These are phyloP conservation scores for Tulasnella sp. DNA, from an alignment of 768 basidiomycete genomes.

Conservation along the genomic window DNA sequence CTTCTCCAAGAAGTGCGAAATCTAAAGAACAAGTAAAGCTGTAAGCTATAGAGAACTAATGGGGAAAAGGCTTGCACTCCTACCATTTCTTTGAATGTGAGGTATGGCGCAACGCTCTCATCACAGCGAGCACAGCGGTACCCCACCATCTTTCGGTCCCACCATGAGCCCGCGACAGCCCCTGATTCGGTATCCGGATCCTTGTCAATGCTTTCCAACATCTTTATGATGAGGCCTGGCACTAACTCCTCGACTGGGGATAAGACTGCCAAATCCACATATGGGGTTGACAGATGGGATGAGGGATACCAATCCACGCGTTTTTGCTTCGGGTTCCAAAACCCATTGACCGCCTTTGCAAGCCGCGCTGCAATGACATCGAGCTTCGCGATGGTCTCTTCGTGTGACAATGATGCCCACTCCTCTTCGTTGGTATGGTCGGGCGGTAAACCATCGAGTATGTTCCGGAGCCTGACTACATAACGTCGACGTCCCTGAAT, in stretches of 20 bases:
- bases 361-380: not conserved
- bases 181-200: not conserved
- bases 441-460: not conserved
- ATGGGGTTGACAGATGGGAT: not conserved
- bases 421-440: not conserved
- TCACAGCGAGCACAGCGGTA: not conserved
- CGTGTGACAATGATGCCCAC: not conserved
- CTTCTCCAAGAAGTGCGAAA: not conserved
- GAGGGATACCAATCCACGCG: not conserved
- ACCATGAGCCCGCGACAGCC: not conserved
- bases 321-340: not conserved
- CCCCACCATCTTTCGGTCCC: not conserved
- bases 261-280: not conserved
- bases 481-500: not conserved
- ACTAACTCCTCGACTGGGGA: not conserved
- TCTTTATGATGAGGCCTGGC: not conserved
- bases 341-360: not conserved
- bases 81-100: not conserved
- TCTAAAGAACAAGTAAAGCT: not conserved
- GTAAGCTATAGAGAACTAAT: not conserved
- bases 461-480: not conserved
- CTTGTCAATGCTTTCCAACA: not conserved
- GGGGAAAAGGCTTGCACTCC: not conserved
- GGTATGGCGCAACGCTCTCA: not conserved
- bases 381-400: not conserved